Conservation (phyloP, 305 asterid genomes). For the Fraxinus angustifolia region DNA sequence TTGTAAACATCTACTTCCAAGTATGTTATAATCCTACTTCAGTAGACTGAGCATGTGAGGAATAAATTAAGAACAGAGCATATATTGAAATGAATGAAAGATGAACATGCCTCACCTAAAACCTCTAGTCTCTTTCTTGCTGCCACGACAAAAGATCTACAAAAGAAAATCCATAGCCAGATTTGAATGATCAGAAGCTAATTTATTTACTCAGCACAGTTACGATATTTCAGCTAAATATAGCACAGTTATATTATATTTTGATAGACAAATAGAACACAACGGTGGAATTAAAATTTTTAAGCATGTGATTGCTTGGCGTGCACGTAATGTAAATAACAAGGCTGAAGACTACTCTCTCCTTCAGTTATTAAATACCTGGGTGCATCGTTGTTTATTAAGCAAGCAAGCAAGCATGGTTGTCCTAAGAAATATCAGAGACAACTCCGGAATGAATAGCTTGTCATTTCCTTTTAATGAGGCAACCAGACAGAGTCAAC, state of each 20-base stretch:
- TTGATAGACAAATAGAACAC: background rate
- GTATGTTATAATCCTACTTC: background rate
- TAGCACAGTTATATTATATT: background rate
- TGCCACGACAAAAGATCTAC: slow-evolving; percentile 91
- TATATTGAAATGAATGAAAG: slow-evolving; percentile 7
- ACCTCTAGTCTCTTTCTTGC: slow-evolving; percentile 79
- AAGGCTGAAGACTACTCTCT: background rate
- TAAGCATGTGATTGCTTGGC: background rate
- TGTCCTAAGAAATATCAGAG: background rate
- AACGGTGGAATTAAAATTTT: background rate
- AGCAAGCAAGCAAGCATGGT: background rate
- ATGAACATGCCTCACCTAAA: slow-evolving; percentile 53
- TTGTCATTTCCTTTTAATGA: background rate
- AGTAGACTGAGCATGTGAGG: background rate
- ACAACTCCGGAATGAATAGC: background rate
- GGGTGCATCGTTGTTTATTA: background rate
- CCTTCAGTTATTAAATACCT: background rate
- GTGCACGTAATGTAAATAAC: background rate
- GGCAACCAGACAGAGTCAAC: background rate
- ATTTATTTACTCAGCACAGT: slow-evolving; percentile 7
- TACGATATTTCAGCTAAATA: background rate
- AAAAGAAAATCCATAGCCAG: slow-evolving; percentile 24
- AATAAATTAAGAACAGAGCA: slow-evolving; percentile 19
- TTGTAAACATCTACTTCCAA: background rate
- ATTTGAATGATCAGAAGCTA: slow-evolving; percentile 22